Percentiles rank a stretch among this genome's conserved stretches.
Evolutionary conservation across 106 monocot genomes (phyloP).

Genomic region (Alisma plantagoaquatica): DNA sequence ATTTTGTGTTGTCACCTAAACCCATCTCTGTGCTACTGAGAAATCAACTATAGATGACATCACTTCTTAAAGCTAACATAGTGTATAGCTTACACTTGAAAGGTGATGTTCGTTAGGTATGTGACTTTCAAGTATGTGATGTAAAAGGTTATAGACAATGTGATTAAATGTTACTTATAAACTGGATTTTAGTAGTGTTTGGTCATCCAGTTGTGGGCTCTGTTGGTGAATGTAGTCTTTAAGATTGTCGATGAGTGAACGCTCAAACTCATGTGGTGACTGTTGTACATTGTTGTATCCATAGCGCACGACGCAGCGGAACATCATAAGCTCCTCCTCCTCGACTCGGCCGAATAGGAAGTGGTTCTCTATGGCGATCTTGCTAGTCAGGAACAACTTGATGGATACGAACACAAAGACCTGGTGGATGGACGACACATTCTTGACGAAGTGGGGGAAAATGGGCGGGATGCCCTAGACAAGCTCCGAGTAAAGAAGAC

Average conservation of each 20-base stretch:
- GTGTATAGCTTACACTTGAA: too few species aligned
- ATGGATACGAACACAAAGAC: constrained; percentile 44
- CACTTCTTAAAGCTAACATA: too few species aligned
- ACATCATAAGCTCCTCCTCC: constrained; percentile 18
- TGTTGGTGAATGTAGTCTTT: constrained; percentile 22
- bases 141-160: too few species aligned
- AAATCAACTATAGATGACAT: too few species aligned
- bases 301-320: constrained; percentile 43
- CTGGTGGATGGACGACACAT: constrained; percentile 51
- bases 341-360: constrained; percentile 34
- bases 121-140: too few species aligned
- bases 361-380: constrained; percentile 27
- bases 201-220: constrained; percentile 10
- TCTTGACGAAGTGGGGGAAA: constrained; percentile 57
- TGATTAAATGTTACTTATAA: too few species aligned
- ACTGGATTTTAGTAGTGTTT: too few species aligned
- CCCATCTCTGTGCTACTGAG: too few species aligned
- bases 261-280: constrained; percentile 23
- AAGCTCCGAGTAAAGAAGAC: constrained; percentile 65
- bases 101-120: too few species aligned
- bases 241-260: constrained; percentile 27
- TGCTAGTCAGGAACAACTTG: constrained; percentile 31
- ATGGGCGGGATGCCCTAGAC: constrained; percentile 54
- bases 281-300: constrained; percentile 35
- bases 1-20: too few species aligned